A percentile compares a stretch with the other conserved stretches of the same genome.
Evolutionary conservation across 306 rosid species (phyloP).

Genomic region (Rosa persica): DNA sequence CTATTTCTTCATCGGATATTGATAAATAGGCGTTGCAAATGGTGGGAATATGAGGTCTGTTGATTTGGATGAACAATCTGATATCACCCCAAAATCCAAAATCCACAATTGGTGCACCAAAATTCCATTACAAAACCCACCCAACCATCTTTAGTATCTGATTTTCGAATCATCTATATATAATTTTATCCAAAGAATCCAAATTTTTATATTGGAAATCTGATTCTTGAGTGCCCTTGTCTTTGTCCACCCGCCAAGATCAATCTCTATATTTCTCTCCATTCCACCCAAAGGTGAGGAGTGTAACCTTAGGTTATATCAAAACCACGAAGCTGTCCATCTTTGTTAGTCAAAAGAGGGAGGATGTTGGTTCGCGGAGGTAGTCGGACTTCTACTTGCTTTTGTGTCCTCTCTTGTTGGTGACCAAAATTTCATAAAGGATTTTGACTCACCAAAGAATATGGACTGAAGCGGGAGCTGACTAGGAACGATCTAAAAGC

Average conservation of each 20-base stretch:
- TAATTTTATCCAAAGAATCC: slow-evolving; percentile 1
- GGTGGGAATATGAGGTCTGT: slow-evolving; percentile 12
- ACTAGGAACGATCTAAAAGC: no score
- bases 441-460: no score
- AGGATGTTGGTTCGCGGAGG: no score
- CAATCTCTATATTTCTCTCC: slow-evolving; percentile 30
- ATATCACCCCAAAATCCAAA: slow-evolving; percentile 38
- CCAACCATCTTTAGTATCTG: slow-evolving; percentile 24
- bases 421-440: no score
- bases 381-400: no score
- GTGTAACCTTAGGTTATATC: not conserved
- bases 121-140: not conserved
- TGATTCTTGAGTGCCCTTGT: slow-evolving; percentile 39
- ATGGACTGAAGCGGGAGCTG: no score
- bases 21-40: slow-evolving; percentile 6
- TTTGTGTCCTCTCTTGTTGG: no score
- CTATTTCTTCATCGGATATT: slow-evolving; percentile 13
- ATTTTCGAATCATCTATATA: slow-evolving; percentile 29
- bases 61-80: not conserved
- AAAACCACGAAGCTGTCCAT: slow-evolving; percentile 22
- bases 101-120: not conserved
- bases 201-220: slow-evolving; percentile 29
- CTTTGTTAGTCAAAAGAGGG: slow-evolving; percentile 45
- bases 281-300: slow-evolving; percentile 45
- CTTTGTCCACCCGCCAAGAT: slow-evolving; percentile 22